phyloP scores from a whole-genome alignment of 805 yeast genomes.

The Schwanniomyces occidentalis region DNA sequence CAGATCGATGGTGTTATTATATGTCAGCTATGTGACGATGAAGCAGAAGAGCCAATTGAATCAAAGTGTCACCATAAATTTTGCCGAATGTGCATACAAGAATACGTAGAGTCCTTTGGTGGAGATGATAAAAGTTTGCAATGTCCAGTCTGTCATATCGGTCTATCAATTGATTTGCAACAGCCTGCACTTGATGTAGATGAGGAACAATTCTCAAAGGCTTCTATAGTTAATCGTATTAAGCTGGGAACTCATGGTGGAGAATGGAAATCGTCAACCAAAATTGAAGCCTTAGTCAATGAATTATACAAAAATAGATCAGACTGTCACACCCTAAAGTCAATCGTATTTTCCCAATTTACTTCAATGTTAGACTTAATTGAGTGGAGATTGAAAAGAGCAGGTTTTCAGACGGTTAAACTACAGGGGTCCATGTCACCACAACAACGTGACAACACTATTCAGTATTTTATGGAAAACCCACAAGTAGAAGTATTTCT shows the following conservation, averaged over 20 bases:
- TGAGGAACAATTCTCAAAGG: conserved; percentile 57
- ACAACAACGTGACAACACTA: conserved; percentile 87
- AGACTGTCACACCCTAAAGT: conserved; percentile 84
- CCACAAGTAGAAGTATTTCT: conserved; percentile 90
- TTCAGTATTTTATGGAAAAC: conserved; percentile 88
- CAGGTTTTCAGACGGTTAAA: conserved; percentile 93
- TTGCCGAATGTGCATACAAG: conserved; percentile 89
- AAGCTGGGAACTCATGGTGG: conserved; percentile 69
- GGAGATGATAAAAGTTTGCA: conserved; percentile 62
- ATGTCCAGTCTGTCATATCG: conserved; percentile 97
- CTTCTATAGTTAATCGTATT: conserved; percentile 81
- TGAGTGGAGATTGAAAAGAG: conserved; percentile 92
- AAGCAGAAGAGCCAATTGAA: conserved; percentile 96
- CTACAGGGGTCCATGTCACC: conserved; percentile 98
- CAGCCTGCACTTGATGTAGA: conserved; percentile 82
- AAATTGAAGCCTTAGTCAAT: conserved; percentile 94
- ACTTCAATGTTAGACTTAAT: conserved; percentile 95
- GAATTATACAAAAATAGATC: conserved; percentile 85
- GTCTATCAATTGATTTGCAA: conserved; percentile 82
- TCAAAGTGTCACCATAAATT: conserved; percentile 92
- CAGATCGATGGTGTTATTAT: conserved; percentile 60
- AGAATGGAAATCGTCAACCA: conserved; percentile 92
- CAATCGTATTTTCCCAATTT: conserved; percentile 96
- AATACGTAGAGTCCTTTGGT: conserved; percentile 79
- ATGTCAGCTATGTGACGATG: conserved; percentile 95